Percentiles rank a stretch among this genome's conserved stretches.
Evolutionary conservation across 768 basidiomycete species (phyloP).

Genomic region (Lactifluus echinatus): DNA sequence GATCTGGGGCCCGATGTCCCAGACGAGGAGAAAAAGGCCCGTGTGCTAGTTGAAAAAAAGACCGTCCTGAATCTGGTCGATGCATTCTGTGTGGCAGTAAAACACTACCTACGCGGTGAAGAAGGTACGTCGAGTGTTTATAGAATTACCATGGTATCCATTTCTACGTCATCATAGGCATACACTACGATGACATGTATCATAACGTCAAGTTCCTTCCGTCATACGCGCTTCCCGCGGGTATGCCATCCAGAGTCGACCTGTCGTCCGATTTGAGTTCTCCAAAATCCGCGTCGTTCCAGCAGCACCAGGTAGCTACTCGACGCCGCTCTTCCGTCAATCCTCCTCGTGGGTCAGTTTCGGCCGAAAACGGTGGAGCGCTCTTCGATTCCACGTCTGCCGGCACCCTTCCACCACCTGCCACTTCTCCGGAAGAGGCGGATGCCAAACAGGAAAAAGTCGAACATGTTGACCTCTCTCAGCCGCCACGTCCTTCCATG

Average conservation of each 20-base stretch:
- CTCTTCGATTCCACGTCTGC: constrained; percentile 1
- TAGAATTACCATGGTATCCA: not conserved
- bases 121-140: constrained; percentile 7
- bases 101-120: constrained; percentile 43
- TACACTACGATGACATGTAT: constrained; percentile 44
- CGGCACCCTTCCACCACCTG: constrained; percentile 14
- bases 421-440: constrained; percentile 4
- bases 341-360: not conserved
- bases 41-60: constrained; percentile 57
- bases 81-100: constrained; percentile 55
- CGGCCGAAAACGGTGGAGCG: not conserved
- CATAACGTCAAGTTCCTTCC: constrained; percentile 69
- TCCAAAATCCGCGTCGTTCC: not conserved
- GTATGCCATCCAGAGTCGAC: constrained; percentile 36
- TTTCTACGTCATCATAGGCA: constrained; percentile 12
- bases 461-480: constrained; percentile 7
- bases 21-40: constrained; percentile 34
- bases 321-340: not conserved
- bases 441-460: not conserved
- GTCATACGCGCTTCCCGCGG: constrained; percentile 46
- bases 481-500: constrained; percentile 8
- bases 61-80: constrained; percentile 58
- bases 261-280: constrained; percentile 3
- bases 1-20: constrained; percentile 19
- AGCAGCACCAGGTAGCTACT: not conserved